Evolutionary conservation across 139 green algal species (phyloP), one percentile per base, ranked within the genome.

Genomic region (Chlamydomonas schloesseri): DNA sequence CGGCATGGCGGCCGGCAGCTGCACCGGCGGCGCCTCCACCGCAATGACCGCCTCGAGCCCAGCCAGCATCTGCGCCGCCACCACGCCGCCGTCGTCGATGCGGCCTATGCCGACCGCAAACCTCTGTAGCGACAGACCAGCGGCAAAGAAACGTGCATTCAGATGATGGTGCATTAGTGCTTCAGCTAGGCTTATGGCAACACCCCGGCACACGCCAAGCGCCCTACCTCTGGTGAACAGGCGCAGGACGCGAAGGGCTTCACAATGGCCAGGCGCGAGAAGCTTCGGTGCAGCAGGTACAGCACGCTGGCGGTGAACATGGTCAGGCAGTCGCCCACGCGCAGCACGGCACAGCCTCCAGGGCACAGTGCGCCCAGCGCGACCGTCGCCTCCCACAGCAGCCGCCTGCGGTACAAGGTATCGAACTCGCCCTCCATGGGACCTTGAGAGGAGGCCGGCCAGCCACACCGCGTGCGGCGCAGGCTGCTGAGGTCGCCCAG

Each of bases 261-360:
- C 18, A 93, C 47, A 5, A 91, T 42, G 28, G 73, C 72, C 13
- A 93, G 24, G 23, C 71, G 47, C 6, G 26, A 34, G 58, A 94
- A 94, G 83, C 79, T 84, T 75, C 91, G 87, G 76, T 91, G 74
- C 62, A 94, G 91, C 33, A 94, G 23, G 70, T 92, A 93, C 34
- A 94, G 68, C 34, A 93, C 60, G 67, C 83, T 85, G 36, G 81
- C 83, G 26, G 74, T 88, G 77, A 91, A 92, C 34, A 82, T 81
- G 24, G 91, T 94, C n/a, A 93, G 74, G 26, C 67, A 86, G 75
- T 91, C 86, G 68, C 58, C 68, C 34, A 94, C 70, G 1, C 89
- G 87, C 55, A 94, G 73, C 26, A 94, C 76, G 28, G 89, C 53
- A 29, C 62, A 84, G 36, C 91, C 91, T n/a, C 91, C 90, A 20